phyloP scores from a whole-genome alignment of 2,329 filamentous ascomycete species.

The Cyclaneusma minus region DNA sequence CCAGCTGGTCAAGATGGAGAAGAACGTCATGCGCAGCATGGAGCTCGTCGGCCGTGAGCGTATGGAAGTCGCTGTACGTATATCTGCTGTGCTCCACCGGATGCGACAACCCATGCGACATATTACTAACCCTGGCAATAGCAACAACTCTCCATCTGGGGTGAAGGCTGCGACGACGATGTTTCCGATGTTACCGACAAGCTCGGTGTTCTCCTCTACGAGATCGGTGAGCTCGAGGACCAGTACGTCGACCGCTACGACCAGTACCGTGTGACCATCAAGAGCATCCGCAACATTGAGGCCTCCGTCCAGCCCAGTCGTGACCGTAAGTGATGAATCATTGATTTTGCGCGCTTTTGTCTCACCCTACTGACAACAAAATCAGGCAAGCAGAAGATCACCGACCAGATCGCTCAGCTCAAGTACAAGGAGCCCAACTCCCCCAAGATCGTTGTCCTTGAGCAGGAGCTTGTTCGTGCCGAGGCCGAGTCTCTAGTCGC shows the following conservation, averaged over 20 bases:
- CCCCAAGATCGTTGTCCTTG: constrained; percentile 90
- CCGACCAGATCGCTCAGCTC: constrained; percentile 93
- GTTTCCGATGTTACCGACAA: constrained; percentile 99
- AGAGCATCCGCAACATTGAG: constrained; percentile 98
- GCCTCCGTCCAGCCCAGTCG: constrained; percentile 94
- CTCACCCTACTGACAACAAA: background rate
- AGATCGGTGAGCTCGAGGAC: constrained; percentile 91
- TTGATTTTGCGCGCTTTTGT: background rate
- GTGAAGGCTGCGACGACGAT: constrained; percentile 88
- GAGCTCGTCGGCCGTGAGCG: constrained; percentile 89
- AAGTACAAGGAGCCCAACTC: constrained; percentile 99
- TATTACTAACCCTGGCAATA: constrained; percentile 22
- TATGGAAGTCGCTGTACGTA: constrained; percentile 91
- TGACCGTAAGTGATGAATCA: constrained; percentile 52
- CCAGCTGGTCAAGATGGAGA: constrained; percentile 99
- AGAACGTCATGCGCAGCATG: constrained; percentile 98
- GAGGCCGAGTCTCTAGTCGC: constrained; percentile 98
- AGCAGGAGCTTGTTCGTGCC: constrained; percentile 95
- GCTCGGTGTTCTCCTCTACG: constrained; percentile 91
- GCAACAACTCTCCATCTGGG: constrained; percentile 99
- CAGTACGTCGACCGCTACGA: constrained; percentile 98
- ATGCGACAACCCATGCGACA: constrained; percentile 3
- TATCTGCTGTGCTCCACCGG: constrained; percentile 3
- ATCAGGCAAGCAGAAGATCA: constrained; percentile 94
- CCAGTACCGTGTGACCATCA: constrained; percentile 97